Conservation (phyloP, 352 stramenopile genomes). For the Phytophthora boehmeriae region DNA sequence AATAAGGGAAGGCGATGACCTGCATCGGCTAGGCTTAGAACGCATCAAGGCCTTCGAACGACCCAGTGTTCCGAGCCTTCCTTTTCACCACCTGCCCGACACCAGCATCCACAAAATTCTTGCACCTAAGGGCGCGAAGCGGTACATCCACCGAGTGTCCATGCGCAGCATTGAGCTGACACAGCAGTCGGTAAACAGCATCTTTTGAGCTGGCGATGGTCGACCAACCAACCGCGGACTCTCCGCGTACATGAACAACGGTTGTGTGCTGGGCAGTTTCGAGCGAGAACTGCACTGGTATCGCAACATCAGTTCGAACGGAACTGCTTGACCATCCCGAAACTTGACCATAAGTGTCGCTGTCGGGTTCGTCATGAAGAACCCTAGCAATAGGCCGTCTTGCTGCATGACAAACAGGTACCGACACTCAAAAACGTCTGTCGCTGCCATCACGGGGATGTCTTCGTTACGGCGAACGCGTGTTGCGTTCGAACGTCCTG, state of each 20-base stretch:
- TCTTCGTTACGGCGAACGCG: constrained; percentile 18
- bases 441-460: not conserved
- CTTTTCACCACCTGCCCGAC: constrained; percentile 61
- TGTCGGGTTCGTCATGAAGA: constrained; percentile 59
- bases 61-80: constrained; percentile 32
- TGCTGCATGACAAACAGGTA: constrained; percentile 76
- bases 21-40: constrained; percentile 14
- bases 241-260: constrained; percentile 71
- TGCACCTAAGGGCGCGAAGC: constrained; percentile 63
- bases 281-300: constrained; percentile 45
- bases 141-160: constrained; percentile 58
- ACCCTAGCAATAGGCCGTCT: constrained; percentile 62
- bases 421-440: constrained; percentile 54
- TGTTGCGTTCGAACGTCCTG: constrained; percentile 26
- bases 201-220: constrained; percentile 47
- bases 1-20: constrained; percentile 23
- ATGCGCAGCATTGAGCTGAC: constrained; percentile 57
- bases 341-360: constrained; percentile 65
- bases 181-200: constrained; percentile 56
- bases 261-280: constrained; percentile 20
- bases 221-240: constrained; percentile 61
- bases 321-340: constrained; percentile 39
- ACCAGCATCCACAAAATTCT: constrained; percentile 68
- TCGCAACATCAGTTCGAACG: constrained; percentile 61
- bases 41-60: constrained; percentile 42